phyloP scores from a whole-genome alignment of 345 rosid species.

The Syzygium jambos region DNA sequence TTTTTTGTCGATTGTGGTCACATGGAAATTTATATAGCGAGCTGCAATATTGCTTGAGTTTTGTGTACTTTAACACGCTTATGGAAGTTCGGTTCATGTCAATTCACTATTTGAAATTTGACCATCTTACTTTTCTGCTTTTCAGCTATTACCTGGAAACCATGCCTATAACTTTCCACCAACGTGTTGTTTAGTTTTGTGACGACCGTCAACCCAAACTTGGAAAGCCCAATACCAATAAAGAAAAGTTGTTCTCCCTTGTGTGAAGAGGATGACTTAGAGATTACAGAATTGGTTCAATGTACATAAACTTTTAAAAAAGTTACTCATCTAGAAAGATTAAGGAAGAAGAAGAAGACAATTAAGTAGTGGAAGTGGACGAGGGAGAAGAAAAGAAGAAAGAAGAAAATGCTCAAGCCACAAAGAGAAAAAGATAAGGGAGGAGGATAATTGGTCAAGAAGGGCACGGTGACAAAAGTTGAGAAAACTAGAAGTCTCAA shows the following conservation, averaged over 20 bases:
- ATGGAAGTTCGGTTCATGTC: background rate
- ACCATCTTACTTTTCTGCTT: background rate
- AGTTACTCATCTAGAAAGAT: background rate
- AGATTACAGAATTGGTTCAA: background rate
- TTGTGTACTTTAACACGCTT: too few relatives aligned
- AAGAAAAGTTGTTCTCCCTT: background rate
- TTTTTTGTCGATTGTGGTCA: background rate
- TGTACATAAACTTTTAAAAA: background rate
- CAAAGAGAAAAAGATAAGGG: background rate
- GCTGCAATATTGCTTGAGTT: background rate
- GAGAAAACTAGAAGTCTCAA: background rate
- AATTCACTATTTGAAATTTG: background rate
- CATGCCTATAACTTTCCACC: slow-evolving; percentile 9
- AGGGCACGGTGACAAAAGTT: too few relatives aligned
- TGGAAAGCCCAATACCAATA: background rate
- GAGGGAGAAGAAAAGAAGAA: background rate
- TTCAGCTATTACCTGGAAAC: too few relatives aligned
- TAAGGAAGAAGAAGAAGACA: background rate
- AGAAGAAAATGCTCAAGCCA: background rate
- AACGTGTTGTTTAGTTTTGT: slow-evolving; percentile 44
- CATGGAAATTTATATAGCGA: background rate
- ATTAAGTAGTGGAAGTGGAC: background rate
- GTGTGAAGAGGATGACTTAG: background rate
- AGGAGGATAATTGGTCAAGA: background rate
- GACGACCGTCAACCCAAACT: slow-evolving; percentile 30